Base-by-base conservation (phyloP, 495 filamentous ascomycete species). In the Schizothecium vesticola region DNA sequence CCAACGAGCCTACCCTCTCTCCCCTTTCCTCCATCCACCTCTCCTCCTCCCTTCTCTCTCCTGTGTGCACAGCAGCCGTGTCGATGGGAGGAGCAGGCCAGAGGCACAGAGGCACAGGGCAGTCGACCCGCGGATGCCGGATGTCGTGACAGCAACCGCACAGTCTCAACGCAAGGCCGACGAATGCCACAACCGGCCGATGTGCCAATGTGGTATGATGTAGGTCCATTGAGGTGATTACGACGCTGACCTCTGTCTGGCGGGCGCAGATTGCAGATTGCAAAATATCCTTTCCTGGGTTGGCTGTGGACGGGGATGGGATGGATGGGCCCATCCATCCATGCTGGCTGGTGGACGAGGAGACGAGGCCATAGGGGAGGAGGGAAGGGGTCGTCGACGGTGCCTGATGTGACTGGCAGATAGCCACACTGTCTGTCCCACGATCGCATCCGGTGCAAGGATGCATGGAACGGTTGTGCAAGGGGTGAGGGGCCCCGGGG, bases 371-470 rank as follows among this genome's bases (percentile, higher is more conserved):
- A 28, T 28, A 19, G 16, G 43, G 16, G 19, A 13, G 13, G 59
- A 22, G 21, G 19, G 33, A 21, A 25, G 22, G 21, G 51, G 36
- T 22, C 10, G 24, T 22, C 24, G 63, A 66, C 65, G 65, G 65
- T 66, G 65, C 65, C 65, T 66, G 57, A 60, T 61, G 65, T 66
- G 65, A 61, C 65, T 60, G 57, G 65, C 56, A 36, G 65, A 59
- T 26, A 23, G 65, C 65, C 65, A 24, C 56, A 66, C 28, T 31
- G 25, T 56, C 43, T 58, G 43, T 65, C 67, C 57, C 67, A 57
- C 63, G 63, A 69, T 65, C 62, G 62, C 69, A 51, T 33, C 65
- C 69, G 61, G 56, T 26, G 68, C 63, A 65, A 59, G 63, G 68
- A 51, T 51, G 43, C 43, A 51, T 51, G 43, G 43, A 51, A 51